Conservation (phyloP, 2,329 filamentous ascomycete species). For the Xylariales sp. region DNA sequence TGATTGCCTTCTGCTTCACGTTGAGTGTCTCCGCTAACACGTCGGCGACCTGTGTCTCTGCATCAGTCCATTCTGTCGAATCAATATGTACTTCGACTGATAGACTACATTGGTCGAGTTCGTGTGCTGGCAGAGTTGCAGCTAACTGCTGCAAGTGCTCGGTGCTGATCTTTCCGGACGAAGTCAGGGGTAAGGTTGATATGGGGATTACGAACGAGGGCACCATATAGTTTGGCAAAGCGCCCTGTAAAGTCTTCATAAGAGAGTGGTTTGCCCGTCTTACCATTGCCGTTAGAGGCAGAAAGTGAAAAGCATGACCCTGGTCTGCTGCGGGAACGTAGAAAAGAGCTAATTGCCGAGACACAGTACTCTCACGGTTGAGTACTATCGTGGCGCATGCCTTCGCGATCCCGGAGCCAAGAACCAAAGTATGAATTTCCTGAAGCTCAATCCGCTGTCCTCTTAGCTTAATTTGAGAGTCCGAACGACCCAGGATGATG, state of each 20-base stretch:
- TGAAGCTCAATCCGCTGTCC: slow-evolving; percentile 75
- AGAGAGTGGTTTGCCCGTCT: slow-evolving; percentile 37
- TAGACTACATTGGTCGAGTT: slow-evolving; percentile 34
- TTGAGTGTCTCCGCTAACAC: slow-evolving; percentile 48
- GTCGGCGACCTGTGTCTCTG: slow-evolving; percentile 52
- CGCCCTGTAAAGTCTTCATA: slow-evolving; percentile 47
- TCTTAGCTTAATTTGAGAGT: slow-evolving; percentile 77
- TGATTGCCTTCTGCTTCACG: slow-evolving; percentile 42
- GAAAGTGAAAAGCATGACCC: slow-evolving; percentile 25
- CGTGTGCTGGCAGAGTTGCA: slow-evolving; percentile 34
- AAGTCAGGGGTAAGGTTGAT: slow-evolving; percentile 62
- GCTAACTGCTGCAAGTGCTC: slow-evolving; percentile 46
- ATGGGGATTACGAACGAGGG: slow-evolving; percentile 71
- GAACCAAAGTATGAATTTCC: slow-evolving; percentile 64
- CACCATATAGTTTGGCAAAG: slow-evolving; percentile 72
- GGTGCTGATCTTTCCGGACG: slow-evolving; percentile 71
- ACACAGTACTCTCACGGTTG: slow-evolving; percentile 28
- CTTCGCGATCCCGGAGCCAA: slow-evolving; percentile 44
- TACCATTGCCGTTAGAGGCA: slow-evolving; percentile 31
- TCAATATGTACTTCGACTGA: slow-evolving; percentile 28
- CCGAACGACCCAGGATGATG: slow-evolving; percentile 66
- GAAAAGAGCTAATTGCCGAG: slow-evolving; percentile 62
- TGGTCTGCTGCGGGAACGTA: slow-evolving; percentile 46
- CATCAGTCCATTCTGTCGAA: slow-evolving; percentile 40
- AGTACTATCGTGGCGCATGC: slow-evolving; percentile 63